phyloP scores from a whole-genome alignment of 1,284 basidiomycete species.

The Albatrellus sp. region DNA sequence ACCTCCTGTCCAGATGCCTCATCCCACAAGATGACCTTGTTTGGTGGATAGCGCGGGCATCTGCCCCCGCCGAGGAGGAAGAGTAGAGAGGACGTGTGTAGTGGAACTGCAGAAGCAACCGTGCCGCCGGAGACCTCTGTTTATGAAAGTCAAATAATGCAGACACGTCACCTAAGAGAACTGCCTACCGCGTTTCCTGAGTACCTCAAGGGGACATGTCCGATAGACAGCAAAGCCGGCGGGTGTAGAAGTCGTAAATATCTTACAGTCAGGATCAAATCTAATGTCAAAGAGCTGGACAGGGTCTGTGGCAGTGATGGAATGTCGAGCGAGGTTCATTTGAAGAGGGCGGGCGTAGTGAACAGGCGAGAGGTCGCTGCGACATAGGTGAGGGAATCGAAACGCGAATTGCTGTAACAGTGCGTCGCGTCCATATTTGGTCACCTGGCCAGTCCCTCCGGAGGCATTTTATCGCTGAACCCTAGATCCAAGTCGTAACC shows the following conservation, averaged over 20 bases:
- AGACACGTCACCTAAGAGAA: slow-evolving; percentile 13
- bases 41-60: slow-evolving; percentile 86
- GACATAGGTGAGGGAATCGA: neutral
- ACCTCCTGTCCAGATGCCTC: slow-evolving; percentile 65
- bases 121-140: slow-evolving; percentile 73
- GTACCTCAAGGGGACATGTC: slow-evolving; percentile 63
- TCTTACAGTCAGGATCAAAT: slow-evolving; percentile 65
- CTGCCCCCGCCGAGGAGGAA: slow-evolving; percentile 85
- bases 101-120: slow-evolving; percentile 62
- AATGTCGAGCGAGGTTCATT: slow-evolving; percentile 87
- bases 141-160: slow-evolving; percentile 4
- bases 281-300: slow-evolving; percentile 67
- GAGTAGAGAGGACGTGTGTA: slow-evolving; percentile 76
- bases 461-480: too few relatives aligned
- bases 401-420: too few relatives aligned
- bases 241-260: slow-evolving; percentile 77
- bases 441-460: too few relatives aligned
- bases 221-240: slow-evolving; percentile 83
- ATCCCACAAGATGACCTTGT: slow-evolving; percentile 90
- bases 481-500: too few relatives aligned
- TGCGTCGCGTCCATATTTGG: too few relatives aligned
- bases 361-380: slow-evolving; percentile 7
- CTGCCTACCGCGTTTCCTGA: slow-evolving; percentile 67
- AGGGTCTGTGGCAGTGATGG: slow-evolving; percentile 70
- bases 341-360: slow-evolving; percentile 10